Evolutionary conservation across 1,284 basidiomycete genomes (phyloP), one percentile per base, ranked within the genome.

Genomic region (Tylopilus orsonianus): DNA sequence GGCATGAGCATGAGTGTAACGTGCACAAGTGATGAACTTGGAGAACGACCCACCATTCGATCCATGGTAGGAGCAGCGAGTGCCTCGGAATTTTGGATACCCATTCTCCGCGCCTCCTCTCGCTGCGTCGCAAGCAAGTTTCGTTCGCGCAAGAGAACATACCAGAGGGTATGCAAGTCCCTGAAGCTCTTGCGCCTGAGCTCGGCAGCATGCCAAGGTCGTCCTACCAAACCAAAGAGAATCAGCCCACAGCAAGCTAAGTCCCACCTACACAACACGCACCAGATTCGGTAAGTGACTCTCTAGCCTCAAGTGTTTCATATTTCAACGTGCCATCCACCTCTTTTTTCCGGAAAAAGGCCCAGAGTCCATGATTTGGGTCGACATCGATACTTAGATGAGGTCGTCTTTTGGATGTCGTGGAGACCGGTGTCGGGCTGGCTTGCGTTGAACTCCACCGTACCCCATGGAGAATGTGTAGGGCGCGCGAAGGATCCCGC

Each of bases 161-260:
- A 97, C 94, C 95, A 97, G 41, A 97, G 74, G 16, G 84, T 89
- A 69, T 97, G 94, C 55, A 97, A 72, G 65, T 97, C 94, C 55
- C 83, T 80, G 73, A 97, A 97, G 53, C 84, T 90, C 71, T 97
- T 97, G 44, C 85, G 72, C 41, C 94, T 80, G 42, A 97, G 75
- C 63, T 97, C 94, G 13, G 80, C 75, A 3, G 92, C 87, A 38
- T 74, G 78, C 94, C 94, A 97, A 26, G 88, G 74, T 48, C 94
- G 81, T 48, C 92, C 93, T 95, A 50, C 9, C 41, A 42, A 16
- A 27, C 20, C 41, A 44, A 22, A 13, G 8, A 23, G 22, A 44
- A 32, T 58, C 37, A 50, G 43, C 38, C n/a, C 26, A 39, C 35
- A 47, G 27, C 13, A 22, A 26, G 37, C 48, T 16, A n/a, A 30